Conservation (phyloP, 352 stramenopile species). For the Bremia lactucae region DNA sequence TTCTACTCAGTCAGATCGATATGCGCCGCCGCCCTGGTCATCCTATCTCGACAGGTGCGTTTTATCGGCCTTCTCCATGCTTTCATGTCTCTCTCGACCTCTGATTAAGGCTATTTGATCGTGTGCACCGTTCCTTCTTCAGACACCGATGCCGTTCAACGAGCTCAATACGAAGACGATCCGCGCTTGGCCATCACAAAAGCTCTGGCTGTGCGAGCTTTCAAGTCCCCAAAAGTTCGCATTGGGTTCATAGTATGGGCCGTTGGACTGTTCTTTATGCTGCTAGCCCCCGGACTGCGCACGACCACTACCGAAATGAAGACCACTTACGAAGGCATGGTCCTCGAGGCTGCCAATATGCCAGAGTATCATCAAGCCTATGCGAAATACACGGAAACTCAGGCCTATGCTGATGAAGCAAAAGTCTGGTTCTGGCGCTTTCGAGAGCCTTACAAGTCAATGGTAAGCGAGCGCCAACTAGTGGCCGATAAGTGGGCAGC, state of each 20-base stretch:
- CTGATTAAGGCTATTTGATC: slow-evolving; percentile 3
- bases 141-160: slow-evolving; percentile 26
- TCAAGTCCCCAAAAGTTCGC: slow-evolving; percentile 53
- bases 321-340: slow-evolving; percentile 58
- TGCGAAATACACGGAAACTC: slow-evolving; percentile 34
- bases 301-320: slow-evolving; percentile 70
- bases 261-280: slow-evolving; percentile 78
- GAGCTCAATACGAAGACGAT: slow-evolving; percentile 20
- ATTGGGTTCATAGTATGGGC: slow-evolving; percentile 56
- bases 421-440: slow-evolving; percentile 86
- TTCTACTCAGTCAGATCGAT: too few species aligned
- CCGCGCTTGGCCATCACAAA: slow-evolving; percentile 44
- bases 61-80: slow-evolving; percentile 1
- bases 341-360: slow-evolving; percentile 67
- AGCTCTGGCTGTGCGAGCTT: slow-evolving; percentile 34
- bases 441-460: slow-evolving; percentile 54
- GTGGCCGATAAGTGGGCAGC: slow-evolving; percentile 48
- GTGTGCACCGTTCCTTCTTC: slow-evolving; percentile 4
- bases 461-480: slow-evolving; percentile 45
- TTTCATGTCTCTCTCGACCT: not conserved
- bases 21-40: slow-evolving; percentile 27
- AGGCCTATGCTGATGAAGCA: slow-evolving; percentile 48
- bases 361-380: slow-evolving; percentile 70
- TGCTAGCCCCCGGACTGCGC: slow-evolving; percentile 48
- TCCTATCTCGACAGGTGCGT: slow-evolving; percentile 9